phyloP scores from a whole-genome alignment of 139 green algal genomes.

The Chlamydomonas eustigma region DNA sequence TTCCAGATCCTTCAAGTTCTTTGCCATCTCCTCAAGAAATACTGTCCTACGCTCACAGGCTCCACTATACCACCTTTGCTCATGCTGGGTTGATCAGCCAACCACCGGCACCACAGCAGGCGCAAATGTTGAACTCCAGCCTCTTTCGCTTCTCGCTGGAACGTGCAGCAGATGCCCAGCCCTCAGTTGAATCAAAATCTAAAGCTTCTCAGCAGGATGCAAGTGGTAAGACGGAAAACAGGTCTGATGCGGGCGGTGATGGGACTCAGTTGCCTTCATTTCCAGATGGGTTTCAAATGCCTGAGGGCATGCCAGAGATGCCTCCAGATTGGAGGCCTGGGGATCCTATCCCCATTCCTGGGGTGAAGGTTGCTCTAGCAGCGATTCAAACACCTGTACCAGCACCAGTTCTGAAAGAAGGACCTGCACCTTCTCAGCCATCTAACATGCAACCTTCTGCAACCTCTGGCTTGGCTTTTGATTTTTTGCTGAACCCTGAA shows the following conservation, averaged over 20 bases:
- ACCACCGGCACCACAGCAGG: constrained; percentile 3
- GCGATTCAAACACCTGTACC: no score
- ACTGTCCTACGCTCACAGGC: not conserved
- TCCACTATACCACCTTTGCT: constrained; percentile 9
- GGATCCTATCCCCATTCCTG: not conserved
- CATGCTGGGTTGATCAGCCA: constrained; percentile 6
- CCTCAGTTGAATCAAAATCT: not conserved
- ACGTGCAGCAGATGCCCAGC: constrained; percentile 7
- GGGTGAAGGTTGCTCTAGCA: no score
- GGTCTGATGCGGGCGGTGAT: not conserved
- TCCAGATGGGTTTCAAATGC: constrained; percentile 7
- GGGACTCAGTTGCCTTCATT: not conserved
- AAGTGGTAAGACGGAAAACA: not conserved
- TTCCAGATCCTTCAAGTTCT: not conserved
- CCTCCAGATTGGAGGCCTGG: not conserved
- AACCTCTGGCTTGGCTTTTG: no score
- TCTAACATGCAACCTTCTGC: no score
- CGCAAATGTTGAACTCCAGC: constrained; percentile 8
- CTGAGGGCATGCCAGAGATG: not conserved
- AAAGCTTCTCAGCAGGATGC: not conserved
- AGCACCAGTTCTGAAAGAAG: no score
- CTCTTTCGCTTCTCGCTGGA: constrained; percentile 6
- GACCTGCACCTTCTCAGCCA: no score
- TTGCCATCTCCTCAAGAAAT: not conserved
- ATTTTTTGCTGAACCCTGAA: no score